Evolutionary conservation across 2,329 filamentous ascomycete genomes (phyloP), one percentile per base, ranked within the genome.

Genomic region (Dryadomyces quercus-mongolicae): DNA sequence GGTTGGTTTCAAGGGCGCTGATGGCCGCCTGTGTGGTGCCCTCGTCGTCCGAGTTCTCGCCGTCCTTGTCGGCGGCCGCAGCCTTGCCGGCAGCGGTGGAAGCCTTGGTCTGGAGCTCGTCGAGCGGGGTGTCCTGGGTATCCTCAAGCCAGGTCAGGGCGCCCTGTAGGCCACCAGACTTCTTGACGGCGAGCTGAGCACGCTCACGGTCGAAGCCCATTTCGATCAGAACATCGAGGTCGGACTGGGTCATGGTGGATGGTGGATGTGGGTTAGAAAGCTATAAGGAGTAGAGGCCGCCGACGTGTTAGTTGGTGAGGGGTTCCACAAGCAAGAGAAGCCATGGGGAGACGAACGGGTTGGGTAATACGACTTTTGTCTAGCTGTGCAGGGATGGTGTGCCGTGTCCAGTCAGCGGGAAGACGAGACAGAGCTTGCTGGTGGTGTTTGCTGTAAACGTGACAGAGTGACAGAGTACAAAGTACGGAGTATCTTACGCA

Each of bases 111-210:
- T 87, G 78, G 58, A 97, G 84, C 55, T 95, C 85, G 42, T 96
- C 90, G 45, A 95, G 67, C 1, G 87, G 77, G 62, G 87, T 95
- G 68, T 95, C 89, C 66, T 94, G 84, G 66, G 94, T 95, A 62
- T 86, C 81, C 66, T 95, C 91, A 1, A 98, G 80, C 93, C 93
- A 98, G 71, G 95, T 88, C 55, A 98, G 79, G 52, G 93, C 93
- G 61, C 84, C 86, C 66, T 93, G 85, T 49, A 96, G 71, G 55
- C 86, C 86, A 58, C 90, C 89, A 13, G 83, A 80, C 65, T 87
- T 88, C 71, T 92, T 88, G 60, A 95, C 76, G 40, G 93, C 93
- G 48, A 97, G 71, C 66, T 91, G 80, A 49, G 89, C 85, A 60
- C 88, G 84, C 64, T 88, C 81, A 63, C 82, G 81, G 60, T 95